Evolutionary conservation across 2,329 filamentous ascomycete genomes (phyloP), one percentile per base, ranked within the genome.

Genomic region (Chrysoporthe cubensis): DNA sequence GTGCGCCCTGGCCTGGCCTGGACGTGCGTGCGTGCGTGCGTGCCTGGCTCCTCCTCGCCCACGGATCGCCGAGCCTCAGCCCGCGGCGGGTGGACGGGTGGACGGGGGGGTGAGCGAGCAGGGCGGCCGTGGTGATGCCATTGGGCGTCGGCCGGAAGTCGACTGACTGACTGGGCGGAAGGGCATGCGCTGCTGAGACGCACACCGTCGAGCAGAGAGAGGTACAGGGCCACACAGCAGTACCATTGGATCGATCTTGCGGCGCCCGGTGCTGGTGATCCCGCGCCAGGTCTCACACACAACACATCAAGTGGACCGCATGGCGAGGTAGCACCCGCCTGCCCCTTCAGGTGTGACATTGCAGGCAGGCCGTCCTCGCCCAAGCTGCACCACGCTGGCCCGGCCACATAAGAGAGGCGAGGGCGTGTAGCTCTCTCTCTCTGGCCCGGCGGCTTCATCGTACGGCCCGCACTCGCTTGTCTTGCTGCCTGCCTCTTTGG

Each of bases 401-500:
- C 2, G 16, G 32, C 40, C 32, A 40, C 32, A 21, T 18, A 40
- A 40, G 32, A 57, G 52, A 57, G 54, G 34, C 54, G 37, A n/a
- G 32, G 4, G 14, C 32, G 40, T 44, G 21, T 42, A 14, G 7
- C 43, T 46, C 14, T 32, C 26, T 26, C 26, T 26, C 26, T 40
- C 34, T 21, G 13, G 40, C 26, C 42, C 58, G 13, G 18, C 26
- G 58, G 11, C 9, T 32, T 61, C 13, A 14, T 46, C 58, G 40
- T 21, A 46, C 34, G 59, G 16, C 26, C 48, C 42, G 59, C 59
- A 48, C 34, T 61, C 59, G 59, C 59, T 46, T 61, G 26, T 21
- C 48, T 8, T 34, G 14, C 59, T 44, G 32, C 59, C 59, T 61
- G 59, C 59, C 59, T 61, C 59, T 61, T 61, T 61, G 59, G 59